Base-by-base conservation (phyloP, 2,329 filamentous ascomycete species). In the Colletotrichum tofieldiae region DNA sequence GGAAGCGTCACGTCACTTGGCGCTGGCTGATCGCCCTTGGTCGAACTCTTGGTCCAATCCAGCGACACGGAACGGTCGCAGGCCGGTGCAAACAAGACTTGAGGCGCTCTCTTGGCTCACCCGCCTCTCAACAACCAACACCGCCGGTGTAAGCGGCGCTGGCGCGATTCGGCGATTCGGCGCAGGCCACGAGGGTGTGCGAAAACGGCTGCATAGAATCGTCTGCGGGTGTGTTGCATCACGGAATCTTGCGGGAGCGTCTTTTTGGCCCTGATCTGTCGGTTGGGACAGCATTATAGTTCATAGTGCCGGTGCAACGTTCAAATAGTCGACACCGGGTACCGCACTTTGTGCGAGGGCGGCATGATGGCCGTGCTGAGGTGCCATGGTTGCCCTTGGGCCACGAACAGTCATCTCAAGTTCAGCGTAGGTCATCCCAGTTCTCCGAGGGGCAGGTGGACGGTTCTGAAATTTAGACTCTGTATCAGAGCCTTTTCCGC, bases 401-500 rank as follows among this genome's bases (percentile, higher is more conserved):
- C 20, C 51, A n/a, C 29, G 1, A 60, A 45, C 52, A 23, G 59
- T 49, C 69, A 69, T 69, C 65, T 35, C 45, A 55, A 69, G 39
- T 47, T 16, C n/a, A 47, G n/a, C 12, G 39, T 11, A 7, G 29
- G 51, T 23, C 35, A 60, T 64, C 59, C 65, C 54, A 47, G 43
- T 54, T 55, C 37, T 68, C 59, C 54, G 65, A 26, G 32, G 29
- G 58, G 43, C 58, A 47, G 45, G 7, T n/a, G 43, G 35, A 18
- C 56, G n/a, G n/a, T 14, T 69, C n/a, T 72, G 69, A n/a, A 43
- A 47, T 72, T 72, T 60, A 49, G 59, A 20, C 39, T 55, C 62
- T 69, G 65, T 72, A 55, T 60, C 69, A 69, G 43, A 20, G 65
- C 29, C 20, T 63, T 71, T 54, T 64, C 65, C 69, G 69, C 37